Conservation (phyloP, 306 rosid species). For the Rosa chinensis region DNA sequence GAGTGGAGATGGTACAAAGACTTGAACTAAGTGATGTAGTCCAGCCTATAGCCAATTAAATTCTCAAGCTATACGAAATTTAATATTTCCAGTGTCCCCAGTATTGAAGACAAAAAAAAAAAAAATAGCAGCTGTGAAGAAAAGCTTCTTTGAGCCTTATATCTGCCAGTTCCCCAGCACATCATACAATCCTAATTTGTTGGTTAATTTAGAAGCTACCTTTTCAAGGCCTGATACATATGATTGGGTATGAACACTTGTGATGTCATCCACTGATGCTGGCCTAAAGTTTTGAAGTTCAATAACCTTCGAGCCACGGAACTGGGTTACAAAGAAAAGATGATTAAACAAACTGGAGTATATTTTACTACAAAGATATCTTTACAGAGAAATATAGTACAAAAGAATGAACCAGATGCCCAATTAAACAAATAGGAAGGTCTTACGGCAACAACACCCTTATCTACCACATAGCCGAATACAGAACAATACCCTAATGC, state of each 20-base stretch:
- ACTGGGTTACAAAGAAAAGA: constrained; percentile 45
- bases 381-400: not conserved
- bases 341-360: not conserved
- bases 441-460: too few species aligned
- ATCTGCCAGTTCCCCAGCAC: not conserved
- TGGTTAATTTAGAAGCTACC: constrained; percentile 40
- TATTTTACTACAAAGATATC: not conserved
- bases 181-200: not conserved
- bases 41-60: not conserved
- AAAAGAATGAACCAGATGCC: not conserved
- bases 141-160: not conserved
- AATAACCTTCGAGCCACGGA: constrained; percentile 67
- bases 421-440: not conserved
- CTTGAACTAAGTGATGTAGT: not conserved
- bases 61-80: not conserved
- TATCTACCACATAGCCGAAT: not conserved
- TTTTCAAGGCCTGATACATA: constrained; percentile 84
- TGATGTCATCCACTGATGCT: constrained; percentile 76
- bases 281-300: constrained; percentile 67
- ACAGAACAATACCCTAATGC: not conserved
- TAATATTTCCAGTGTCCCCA: not conserved
- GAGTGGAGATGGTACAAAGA: not conserved
- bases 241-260: constrained; percentile 76
- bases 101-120: not conserved
- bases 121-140: not conserved